Evolutionary conservation across 106 monocot genomes (phyloP).

Genomic region (Dioscorea dumetorum): DNA sequence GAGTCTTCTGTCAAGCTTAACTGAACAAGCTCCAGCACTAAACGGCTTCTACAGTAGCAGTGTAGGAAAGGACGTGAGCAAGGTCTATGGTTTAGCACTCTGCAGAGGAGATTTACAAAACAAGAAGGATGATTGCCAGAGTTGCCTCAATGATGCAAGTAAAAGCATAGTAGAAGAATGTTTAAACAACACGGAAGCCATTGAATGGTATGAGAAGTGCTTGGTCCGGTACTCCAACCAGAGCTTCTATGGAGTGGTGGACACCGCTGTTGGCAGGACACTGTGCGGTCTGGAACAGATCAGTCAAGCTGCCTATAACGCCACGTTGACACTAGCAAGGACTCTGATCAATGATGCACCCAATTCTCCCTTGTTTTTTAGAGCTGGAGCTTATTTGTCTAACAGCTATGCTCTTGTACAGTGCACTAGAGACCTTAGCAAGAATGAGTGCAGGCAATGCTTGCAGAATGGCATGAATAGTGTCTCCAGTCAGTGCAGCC

Average conservation of each 20-base stretch:
- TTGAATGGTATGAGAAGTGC: conserved; percentile 11
- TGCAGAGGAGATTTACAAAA: conserved; percentile 10
- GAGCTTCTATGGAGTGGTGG: conserved; percentile 16
- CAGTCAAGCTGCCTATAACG: background rate
- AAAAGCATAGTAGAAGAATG: conserved; percentile 1
- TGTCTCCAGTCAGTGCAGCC: conserved; percentile 1
- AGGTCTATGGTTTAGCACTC: conserved; percentile 18
- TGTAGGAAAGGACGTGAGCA: background rate
- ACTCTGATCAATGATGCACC: conserved; percentile 4
- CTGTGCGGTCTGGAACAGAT: conserved; percentile 5
- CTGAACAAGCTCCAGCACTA: background rate
- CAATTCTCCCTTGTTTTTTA: conserved; percentile 11
- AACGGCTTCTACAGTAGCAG: conserved; percentile 19
- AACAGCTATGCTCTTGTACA: conserved; percentile 22
- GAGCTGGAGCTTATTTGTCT: background rate
- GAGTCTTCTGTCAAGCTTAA: conserved; percentile 9
- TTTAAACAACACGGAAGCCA: conserved; percentile 8
- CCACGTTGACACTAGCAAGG: background rate
- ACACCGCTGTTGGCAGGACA: background rate
- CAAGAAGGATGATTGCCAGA: conserved; percentile 4
- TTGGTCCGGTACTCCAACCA: background rate
- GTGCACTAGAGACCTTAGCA: conserved; percentile 30
- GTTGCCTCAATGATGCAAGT: conserved; percentile 3
- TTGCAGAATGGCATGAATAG: conserved; percentile 11
- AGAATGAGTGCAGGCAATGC: conserved; percentile 12